phyloP scores from a whole-genome alignment of 1,139 yeast genomes.

The Yarrowia galli region DNA sequence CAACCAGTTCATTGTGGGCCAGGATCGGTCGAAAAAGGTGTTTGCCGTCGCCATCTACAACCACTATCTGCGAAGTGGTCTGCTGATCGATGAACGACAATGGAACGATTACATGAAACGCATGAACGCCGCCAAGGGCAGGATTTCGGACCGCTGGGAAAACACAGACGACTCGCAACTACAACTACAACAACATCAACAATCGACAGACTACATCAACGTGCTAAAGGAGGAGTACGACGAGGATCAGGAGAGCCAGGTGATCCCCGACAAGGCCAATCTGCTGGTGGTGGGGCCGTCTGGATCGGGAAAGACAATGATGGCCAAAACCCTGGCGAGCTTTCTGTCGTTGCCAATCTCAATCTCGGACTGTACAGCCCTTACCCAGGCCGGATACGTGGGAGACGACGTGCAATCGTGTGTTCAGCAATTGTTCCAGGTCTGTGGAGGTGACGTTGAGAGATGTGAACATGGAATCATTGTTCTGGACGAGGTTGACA shows the following conservation, averaged over 20 bases:
- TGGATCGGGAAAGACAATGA: slow-evolving; percentile 62
- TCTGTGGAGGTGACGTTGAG: slow-evolving; percentile 58
- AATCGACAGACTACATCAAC: slow-evolving; percentile 4
- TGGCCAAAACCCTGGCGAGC: slow-evolving; percentile 60
- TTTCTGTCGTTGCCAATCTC: slow-evolving; percentile 60
- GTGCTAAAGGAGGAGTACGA: slow-evolving; percentile 18
- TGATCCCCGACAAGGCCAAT: slow-evolving; percentile 60
- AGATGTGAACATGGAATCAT: slow-evolving; percentile 61
- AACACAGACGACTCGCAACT: background rate
- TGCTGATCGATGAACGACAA: slow-evolving; percentile 9
- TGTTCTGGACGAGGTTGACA: slow-evolving; percentile 63
- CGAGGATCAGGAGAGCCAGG: slow-evolving; percentile 44
- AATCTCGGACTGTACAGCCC: slow-evolving; percentile 62
- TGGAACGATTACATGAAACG: slow-evolving; percentile 3
- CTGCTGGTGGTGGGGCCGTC: slow-evolving; percentile 62
- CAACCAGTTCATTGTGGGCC: slow-evolving; percentile 61
- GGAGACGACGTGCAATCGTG: slow-evolving; percentile 66
- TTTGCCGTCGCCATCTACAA: slow-evolving; percentile 65
- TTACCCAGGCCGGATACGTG: slow-evolving; percentile 66
- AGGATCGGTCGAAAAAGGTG: slow-evolving; percentile 59
- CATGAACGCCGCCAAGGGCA: background rate
- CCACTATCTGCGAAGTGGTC: slow-evolving; percentile 57
- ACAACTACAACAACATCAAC: background rate
- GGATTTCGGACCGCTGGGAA: slow-evolving; percentile 18
- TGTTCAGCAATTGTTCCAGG: slow-evolving; percentile 57